Evolutionary conservation across 768 basidiomycete genomes (phyloP).

Genomic region (Galerina sulciceps): DNA sequence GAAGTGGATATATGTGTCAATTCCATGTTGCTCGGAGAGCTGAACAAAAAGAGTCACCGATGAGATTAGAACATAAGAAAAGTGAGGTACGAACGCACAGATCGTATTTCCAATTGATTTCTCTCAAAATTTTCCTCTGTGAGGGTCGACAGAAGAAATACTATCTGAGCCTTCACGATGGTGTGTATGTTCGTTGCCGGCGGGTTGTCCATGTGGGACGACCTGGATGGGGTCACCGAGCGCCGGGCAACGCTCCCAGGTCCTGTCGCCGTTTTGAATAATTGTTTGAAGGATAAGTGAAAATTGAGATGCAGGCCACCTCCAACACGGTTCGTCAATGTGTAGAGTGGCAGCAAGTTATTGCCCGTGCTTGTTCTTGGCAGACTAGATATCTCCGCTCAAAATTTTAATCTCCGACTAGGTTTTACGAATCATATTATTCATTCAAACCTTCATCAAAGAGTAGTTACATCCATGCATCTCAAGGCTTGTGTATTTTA

Average conservation of each 20-base stretch:
- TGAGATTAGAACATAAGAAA: conserved; percentile 4
- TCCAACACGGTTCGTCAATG: conserved; percentile 47
- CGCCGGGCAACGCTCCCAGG: conserved; percentile 71
- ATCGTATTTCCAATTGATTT: conserved; percentile 93
- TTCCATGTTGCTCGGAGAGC: conserved; percentile 96
- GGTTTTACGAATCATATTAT: not conserved
- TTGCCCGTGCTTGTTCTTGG: conserved; percentile 26
- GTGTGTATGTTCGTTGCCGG: conserved; percentile 87
- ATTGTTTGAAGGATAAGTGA: conserved; percentile 43
- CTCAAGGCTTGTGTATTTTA: not conserved
- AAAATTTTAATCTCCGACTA: conserved; percentile 32
- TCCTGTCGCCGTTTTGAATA: conserved; percentile 72
- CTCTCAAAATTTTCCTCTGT: conserved; percentile 97
- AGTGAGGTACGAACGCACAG: conserved; percentile 59
- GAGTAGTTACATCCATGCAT: not conserved
- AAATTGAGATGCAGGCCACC: conserved; percentile 41
- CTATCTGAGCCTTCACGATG: conserved; percentile 96
- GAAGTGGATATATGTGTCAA: conserved; percentile 97
- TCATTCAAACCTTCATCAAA: not conserved
- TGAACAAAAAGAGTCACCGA: conserved; percentile 36
- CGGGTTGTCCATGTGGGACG: conserved; percentile 87
- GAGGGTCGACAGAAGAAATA: conserved; percentile 93
- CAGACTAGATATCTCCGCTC: conserved; percentile 33
- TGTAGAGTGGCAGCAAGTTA: conserved; percentile 42
- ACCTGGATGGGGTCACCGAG: conserved; percentile 79